Conservation (phyloP, 139 green algal species). For the Pleodorina starrii region DNA sequence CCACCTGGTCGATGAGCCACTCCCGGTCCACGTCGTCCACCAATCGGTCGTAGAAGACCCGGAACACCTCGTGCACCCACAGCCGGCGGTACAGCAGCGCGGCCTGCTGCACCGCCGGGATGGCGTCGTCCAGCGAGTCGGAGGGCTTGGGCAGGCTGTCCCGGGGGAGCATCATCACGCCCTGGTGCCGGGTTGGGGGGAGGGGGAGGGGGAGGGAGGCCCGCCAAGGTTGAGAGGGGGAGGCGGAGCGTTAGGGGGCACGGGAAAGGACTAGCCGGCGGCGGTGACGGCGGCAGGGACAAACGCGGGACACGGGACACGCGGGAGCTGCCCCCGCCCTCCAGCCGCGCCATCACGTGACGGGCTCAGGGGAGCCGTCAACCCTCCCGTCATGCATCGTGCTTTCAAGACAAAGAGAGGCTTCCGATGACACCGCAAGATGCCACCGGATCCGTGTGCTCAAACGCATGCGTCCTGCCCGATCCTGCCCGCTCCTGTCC, state of each 20-base stretch:
- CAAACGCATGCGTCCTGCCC: no score
- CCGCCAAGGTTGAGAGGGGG: neutral
- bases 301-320: no score
- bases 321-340: no score
- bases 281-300: no score
- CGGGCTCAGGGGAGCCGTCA: no score
- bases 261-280: neutral
- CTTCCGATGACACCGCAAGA: no score
- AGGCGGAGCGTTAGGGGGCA: neutral
- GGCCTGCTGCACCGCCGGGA: conserved; percentile 21
- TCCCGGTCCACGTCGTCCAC: conserved; percentile 77
- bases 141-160: conserved; percentile 29
- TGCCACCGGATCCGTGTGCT: no score
- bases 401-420: no score
- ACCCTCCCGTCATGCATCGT: no score
- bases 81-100: conserved; percentile 73
- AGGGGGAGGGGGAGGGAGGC: neutral
- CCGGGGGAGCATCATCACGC: conserved; percentile 55
- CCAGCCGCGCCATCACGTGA: no score
- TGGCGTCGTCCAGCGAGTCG: conserved; percentile 59
- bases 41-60: conserved; percentile 86
- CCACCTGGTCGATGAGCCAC: conserved; percentile 76
- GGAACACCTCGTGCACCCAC: conserved; percentile 84
- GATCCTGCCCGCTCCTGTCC: no score
- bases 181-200: conserved; percentile 4